phyloP scores from a whole-genome alignment of 1,284 basidiomycete genomes.

The Ceratobasidium sp. region DNA sequence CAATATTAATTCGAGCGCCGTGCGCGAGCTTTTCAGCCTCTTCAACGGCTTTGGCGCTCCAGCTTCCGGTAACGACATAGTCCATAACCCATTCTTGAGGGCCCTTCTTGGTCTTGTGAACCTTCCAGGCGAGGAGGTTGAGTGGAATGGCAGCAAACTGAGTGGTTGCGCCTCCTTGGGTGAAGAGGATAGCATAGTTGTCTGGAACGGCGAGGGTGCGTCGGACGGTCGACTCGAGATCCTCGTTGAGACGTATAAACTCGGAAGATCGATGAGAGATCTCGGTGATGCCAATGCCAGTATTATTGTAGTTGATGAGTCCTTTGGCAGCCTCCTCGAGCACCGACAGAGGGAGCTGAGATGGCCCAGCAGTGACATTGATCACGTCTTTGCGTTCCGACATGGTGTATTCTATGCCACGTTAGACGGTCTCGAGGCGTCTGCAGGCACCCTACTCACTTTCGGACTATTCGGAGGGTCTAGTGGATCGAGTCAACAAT shows the following conservation, averaged over 20 bases:
- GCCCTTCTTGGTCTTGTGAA: constrained; percentile 51
- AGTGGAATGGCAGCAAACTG: constrained; percentile 91
- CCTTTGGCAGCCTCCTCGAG: constrained; percentile 79
- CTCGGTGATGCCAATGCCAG: constrained; percentile 93
- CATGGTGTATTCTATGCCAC: constrained; percentile 42
- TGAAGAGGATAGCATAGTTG: constrained; percentile 87
- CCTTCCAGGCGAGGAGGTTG: constrained; percentile 82
- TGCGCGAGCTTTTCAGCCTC: constrained; percentile 75
- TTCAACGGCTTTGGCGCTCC: constrained; percentile 85
- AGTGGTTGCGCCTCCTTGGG: constrained; percentile 88
- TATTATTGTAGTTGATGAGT: constrained; percentile 84
- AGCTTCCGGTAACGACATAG: constrained; percentile 90
- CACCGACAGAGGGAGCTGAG: constrained; percentile 81
- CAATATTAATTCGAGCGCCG: constrained; percentile 66
- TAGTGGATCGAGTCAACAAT: neutral
- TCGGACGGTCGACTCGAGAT: constrained; percentile 71
- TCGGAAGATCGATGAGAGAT: constrained; percentile 92
- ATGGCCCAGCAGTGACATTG: constrained; percentile 94
- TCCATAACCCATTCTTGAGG: constrained; percentile 69
- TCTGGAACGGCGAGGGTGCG: constrained; percentile 78
- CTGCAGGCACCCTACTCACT: neutral
- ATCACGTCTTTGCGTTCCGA: constrained; percentile 60
- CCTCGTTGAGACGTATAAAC: constrained; percentile 74
- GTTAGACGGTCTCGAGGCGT: neutral
- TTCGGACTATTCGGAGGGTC: neutral